Evolutionary conservation across 805 yeast species (phyloP), one percentile per base, ranked within the genome.

Genomic region (Kazachstania viticola): DNA sequence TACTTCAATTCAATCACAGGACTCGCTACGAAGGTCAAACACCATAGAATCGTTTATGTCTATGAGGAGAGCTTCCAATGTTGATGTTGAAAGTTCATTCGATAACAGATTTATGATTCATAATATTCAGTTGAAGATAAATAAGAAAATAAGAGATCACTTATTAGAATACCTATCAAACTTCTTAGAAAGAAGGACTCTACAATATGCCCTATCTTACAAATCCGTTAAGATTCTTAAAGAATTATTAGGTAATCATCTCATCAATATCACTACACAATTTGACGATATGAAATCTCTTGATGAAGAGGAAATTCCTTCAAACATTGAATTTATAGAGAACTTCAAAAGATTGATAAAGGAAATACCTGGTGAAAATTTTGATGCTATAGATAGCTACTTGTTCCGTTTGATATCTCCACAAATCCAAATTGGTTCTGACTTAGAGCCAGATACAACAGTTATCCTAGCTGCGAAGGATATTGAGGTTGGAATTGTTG

Each of bases 101-200:
- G 74, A 71, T 40, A 76, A 75, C 41, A 51, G 78, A 31, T 75
- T 73, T 42, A 65, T 73, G 38, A 49, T 74, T 14, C 78, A 75
- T 37, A 67, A 70, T 35, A 52, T 75, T 23, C 67, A 67, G 39
- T 42, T 76, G 37, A 70, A 67, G 42, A 68, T 80, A 68, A 67
- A 73, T 46, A 67, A 67, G 30, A 44, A 52, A 7, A 54, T 69
- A 2, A 52, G 79, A 27, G 69, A 75, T 37, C 48, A 62, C 22
- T 54, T 73, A 32, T 49, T 68, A 28, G 62, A 63, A 22, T 76
- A 72, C 39, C 51, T 67, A 3, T 57, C 62, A 11, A 60, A 60
- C 29, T 52, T 66, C 5, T 52, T 61, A 9, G 72, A 66, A 25
- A 50, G 68, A 31, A 63, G 56, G 35, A 55, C 67, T 0, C 60